These are phyloP conservation scores for Rhizoclosmatium globosum DNA, from an alignment of 192 early-diverging fungal species.

Conservation along the genomic window DNA sequence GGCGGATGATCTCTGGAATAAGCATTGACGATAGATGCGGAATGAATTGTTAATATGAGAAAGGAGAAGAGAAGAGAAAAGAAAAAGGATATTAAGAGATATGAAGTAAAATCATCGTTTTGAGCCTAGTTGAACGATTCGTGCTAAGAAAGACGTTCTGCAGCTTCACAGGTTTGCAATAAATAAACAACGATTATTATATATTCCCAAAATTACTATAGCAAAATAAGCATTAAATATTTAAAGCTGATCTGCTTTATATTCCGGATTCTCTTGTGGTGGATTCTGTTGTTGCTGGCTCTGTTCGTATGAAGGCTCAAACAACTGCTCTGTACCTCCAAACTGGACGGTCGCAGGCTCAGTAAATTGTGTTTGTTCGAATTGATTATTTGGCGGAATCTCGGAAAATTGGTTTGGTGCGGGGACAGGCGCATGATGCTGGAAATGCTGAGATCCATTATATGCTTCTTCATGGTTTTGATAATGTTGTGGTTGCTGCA, in stretches of 20 bases:
- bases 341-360: not conserved
- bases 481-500: not conserved
- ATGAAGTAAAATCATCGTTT: no score
- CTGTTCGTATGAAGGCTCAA: not conserved
- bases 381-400: not conserved
- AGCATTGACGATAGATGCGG: no score
- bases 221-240: no score
- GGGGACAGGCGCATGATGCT: not conserved
- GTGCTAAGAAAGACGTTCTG: no score
- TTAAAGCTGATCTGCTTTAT: not conserved
- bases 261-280: not conserved
- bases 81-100: no score
- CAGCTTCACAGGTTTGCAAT: no score
- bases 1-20: no score
- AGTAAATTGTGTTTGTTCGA: not conserved
- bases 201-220: no score
- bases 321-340: not conserved
- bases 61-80: no score
- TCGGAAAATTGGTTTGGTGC: not conserved
- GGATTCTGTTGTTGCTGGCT: not conserved
- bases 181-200: no score
- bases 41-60: no score
- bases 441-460: not conserved
- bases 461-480: not conserved
- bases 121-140: no score